Conservation (phyloP, 2,329 filamentous ascomycete genomes). For the Aspergillus sp. region DNA sequence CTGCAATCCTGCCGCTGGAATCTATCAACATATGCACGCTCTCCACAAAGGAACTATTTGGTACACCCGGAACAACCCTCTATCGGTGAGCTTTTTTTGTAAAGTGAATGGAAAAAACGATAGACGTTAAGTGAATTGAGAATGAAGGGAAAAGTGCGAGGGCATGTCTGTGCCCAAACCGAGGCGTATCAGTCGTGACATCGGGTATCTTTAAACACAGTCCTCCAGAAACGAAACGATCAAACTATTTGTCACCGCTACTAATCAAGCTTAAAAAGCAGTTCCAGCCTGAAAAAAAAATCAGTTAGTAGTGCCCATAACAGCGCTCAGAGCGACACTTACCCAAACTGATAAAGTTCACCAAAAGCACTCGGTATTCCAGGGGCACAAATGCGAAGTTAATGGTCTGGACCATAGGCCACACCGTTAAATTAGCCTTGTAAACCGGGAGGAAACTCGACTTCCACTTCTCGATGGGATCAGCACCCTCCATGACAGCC, state of each 20-base stretch:
- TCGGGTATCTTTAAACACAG: slow-evolving; percentile 40
- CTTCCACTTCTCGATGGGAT: slow-evolving; percentile 67
- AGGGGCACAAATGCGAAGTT: slow-evolving; percentile 89
- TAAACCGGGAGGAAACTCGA: slow-evolving; percentile 71
- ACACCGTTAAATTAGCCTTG: slow-evolving; percentile 81
- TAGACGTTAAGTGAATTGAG: not conserved
- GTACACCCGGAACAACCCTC: not conserved
- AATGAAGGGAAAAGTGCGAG: not conserved
- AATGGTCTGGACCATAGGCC: slow-evolving; percentile 79
- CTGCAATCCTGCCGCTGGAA: not conserved
- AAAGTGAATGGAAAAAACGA: not conserved
- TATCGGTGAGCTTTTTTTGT: not conserved
- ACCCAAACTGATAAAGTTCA: slow-evolving; percentile 77
- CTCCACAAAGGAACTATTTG: not conserved
- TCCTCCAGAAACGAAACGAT: not conserved
- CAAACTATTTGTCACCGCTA: slow-evolving; percentile 40
- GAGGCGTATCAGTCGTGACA: slow-evolving; percentile 13
- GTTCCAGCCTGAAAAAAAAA: slow-evolving; percentile 52
- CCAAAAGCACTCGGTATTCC: slow-evolving; percentile 78
- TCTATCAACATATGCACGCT: slow-evolving; percentile 1
- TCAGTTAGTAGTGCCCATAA: slow-evolving; percentile 14
- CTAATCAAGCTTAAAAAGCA: slow-evolving; percentile 60
- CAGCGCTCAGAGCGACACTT: slow-evolving; percentile 27
- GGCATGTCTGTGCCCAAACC: slow-evolving; percentile 9
- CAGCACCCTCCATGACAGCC: slow-evolving; percentile 74